Percentiles rank a stretch among this genome's conserved stretches.
These are phyloP conservation scores for Lecanoromycetidae sp. DNA, from an alignment of 2,329 filamentous ascomycete species.

Conservation along the genomic window DNA sequence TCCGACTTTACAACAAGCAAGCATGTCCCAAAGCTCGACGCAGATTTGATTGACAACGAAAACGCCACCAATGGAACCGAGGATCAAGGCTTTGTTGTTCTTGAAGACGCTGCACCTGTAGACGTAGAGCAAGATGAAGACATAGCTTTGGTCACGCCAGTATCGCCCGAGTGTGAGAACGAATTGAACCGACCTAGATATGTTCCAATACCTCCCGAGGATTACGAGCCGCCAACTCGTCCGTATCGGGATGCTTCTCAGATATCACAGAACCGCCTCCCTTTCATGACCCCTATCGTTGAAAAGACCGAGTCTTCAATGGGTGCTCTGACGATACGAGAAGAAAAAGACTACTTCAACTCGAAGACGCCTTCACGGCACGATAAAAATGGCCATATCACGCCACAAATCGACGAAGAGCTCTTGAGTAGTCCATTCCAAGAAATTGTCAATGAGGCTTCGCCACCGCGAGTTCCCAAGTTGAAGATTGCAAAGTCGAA, in stretches of 20 bases:
- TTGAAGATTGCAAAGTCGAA: constrained; percentile 16
- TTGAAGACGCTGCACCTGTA: constrained; percentile 13
- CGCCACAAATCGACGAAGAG: constrained; percentile 34
- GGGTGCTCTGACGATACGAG: constrained; percentile 48
- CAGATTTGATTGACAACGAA: constrained; percentile 23
- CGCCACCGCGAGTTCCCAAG: constrained; percentile 20
- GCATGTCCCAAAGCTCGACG: constrained; percentile 46
- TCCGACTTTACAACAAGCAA: constrained; percentile 71
- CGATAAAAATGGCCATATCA: constrained; percentile 19
- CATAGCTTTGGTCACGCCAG: constrained; percentile 35
- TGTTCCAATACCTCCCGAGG: constrained; percentile 70
- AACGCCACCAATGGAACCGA: constrained; percentile 22
- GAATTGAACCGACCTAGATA: constrained; percentile 48
- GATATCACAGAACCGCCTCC: constrained; percentile 77
- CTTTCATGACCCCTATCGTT: constrained; percentile 98
- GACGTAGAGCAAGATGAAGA: constrained; percentile 25
- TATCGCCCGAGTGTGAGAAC: constrained; percentile 32
- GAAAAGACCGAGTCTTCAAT: constrained; percentile 88
- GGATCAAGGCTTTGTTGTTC: constrained; percentile 18
- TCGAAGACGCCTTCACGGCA: constrained; percentile 66
- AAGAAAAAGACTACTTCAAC: constrained; percentile 46
- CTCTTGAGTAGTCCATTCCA: constrained; percentile 59
- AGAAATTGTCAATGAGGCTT: constrained; percentile 46
- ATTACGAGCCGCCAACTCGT: constrained; percentile 66
- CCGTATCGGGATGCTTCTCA: constrained; percentile 71